Percentiles rank a stretch among this genome's conserved stretches.
These are phyloP conservation scores for Leucoagaricus sp. DNA, from an alignment of 1,284 basidiomycete genomes.

Conservation along the genomic window DNA sequence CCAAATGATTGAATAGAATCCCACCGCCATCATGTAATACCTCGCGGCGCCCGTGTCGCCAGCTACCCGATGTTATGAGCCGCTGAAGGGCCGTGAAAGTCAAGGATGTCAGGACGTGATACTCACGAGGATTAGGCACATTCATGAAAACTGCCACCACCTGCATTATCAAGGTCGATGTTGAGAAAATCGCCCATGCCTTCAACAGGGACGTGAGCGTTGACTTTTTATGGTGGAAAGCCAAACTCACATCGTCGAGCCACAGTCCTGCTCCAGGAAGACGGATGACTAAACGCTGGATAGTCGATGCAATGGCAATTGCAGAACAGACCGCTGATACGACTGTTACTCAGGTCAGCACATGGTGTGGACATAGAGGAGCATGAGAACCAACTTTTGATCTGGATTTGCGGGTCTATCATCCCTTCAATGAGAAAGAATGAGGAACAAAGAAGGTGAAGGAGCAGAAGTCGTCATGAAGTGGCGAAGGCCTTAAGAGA, in stretches of 20 bases:
- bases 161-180: background rate
- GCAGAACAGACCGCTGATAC: slow-evolving; percentile 4
- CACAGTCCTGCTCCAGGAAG: background rate
- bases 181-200: background rate
- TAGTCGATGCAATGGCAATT: background rate
- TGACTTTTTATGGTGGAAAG: too few relatives aligned
- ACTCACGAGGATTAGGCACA: slow-evolving; percentile 2
- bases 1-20: slow-evolving; percentile 6
- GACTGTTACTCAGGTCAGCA: background rate
- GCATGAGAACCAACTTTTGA: background rate
- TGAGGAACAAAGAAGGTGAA: background rate
- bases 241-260: slow-evolving; percentile 6
- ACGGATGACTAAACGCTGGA: slow-evolving; percentile 4
- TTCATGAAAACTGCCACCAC: background rate
- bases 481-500: background rate
- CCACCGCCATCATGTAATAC: background rate
- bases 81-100: background rate
- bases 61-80: background rate
- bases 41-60: background rate
- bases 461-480: background rate
- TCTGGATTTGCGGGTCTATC: slow-evolving; percentile 4
- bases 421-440: background rate
- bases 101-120: background rate
- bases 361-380: background rate
- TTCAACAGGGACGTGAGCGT: background rate